Base-by-base conservation (phyloP, 306 rosid species). In the Quercus gilva region DNA sequence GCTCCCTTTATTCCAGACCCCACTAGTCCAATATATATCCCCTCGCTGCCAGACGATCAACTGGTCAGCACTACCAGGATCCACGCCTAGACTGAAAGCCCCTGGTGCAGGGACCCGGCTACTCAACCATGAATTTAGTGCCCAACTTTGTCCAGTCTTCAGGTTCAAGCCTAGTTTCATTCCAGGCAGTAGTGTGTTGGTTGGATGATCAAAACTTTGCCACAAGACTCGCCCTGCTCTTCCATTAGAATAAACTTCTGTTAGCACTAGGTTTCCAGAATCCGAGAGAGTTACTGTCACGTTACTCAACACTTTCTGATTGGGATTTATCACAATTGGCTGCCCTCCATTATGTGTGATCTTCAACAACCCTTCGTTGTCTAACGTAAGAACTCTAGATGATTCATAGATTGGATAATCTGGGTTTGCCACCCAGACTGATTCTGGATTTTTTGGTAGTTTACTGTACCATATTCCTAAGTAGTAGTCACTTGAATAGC, bases 31-130 rank as follows among this genome's bases (percentile, higher is more conserved):
- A 33, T 81, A 81, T 19, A 81, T 55, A 14, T 75, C 73, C 23
- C 25, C 80, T 49, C 80, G 59, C 56, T 26, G 43, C 84, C 84
- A 81, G 20, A 81, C 45, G 14, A 81, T 45, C 76, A 81, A 18
- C 26, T 69, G 80, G 45, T 81, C 28, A 6, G 76, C 18, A 0
- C 56, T 41, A 12, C 76, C 75, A 2, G 58, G 84, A 45, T 81
- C 84, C 13, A 81, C 65, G 15, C 84, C 77, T 17, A 81, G 84
- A 73, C 76, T 81, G 65, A 75, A 75, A 49, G 77, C 80, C 19
- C 80, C 80, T 0, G 80, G 73, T 45, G 71, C 59, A 10, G 80
- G 84, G 43, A 71, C 58, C 60, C 69, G 80, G 35, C 72, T 71
- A 75, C 84, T 81, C 6, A 75, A 7, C 84, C 84, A 81, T 26